These are phyloP conservation scores for Zymoseptoria pseudotritici DNA, from an alignment of 2,329 filamentous ascomycete species.

Conservation along the genomic window DNA sequence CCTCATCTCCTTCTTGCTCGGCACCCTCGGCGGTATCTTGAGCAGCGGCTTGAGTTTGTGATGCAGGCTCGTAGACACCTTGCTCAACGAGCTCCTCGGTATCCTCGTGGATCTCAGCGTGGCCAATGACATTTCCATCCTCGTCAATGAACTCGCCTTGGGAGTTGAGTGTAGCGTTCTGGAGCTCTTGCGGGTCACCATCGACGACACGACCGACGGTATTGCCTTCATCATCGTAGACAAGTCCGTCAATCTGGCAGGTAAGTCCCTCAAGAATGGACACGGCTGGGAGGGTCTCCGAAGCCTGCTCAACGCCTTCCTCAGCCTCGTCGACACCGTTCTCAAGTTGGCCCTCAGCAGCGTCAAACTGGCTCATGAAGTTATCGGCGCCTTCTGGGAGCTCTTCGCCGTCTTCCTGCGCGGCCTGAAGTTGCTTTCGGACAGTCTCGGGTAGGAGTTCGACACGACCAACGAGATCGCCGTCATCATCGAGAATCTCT, in stretches of 20 bases:
- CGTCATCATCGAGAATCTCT: conserved; percentile 49
- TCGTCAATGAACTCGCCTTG: conserved; percentile 50
- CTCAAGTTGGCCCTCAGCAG: conserved; percentile 22
- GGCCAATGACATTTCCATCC: conserved; percentile 47
- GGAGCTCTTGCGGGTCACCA: conserved; percentile 41
- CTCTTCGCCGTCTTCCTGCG: conserved; percentile 31
- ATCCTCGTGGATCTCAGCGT: conserved; percentile 44
- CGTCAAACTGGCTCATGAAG: conserved; percentile 23
- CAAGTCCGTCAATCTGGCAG: conserved; percentile 40
- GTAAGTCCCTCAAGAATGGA: conserved; percentile 43
- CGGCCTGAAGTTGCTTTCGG: conserved; percentile 36
- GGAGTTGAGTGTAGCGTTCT: conserved; percentile 44
- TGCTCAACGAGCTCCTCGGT: conserved; percentile 37
- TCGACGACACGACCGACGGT: conserved; percentile 42
- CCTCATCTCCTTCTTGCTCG: conserved; percentile 29
- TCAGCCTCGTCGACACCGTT: conserved; percentile 26
- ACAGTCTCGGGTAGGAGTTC: conserved; percentile 42
- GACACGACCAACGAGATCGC: conserved; percentile 47
- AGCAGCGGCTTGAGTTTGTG: conserved; percentile 34
- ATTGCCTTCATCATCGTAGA: conserved; percentile 46
- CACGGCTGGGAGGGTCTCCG: conserved; percentile 36
- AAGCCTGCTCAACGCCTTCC: conserved; percentile 22
- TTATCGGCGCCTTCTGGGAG: conserved; percentile 30
- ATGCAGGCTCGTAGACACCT: conserved; percentile 37
- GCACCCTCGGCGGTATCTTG: conserved; percentile 34